Evolutionary conservation across 2,329 filamentous ascomycete species (phyloP).

Genomic region (Trichoderma asperellum): DNA sequence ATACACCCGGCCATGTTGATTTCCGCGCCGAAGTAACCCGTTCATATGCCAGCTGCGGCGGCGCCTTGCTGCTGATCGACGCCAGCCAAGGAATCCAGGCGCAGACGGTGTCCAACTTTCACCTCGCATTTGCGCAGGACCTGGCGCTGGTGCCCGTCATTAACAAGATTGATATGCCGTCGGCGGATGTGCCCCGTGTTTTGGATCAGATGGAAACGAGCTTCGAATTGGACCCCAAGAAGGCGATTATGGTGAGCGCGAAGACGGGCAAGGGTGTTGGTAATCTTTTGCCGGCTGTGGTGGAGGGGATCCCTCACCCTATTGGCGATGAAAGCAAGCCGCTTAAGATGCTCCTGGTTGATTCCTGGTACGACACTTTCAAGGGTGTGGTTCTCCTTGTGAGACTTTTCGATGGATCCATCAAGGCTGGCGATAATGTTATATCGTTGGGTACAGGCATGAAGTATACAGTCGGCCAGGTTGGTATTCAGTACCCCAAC

Average conservation of each 20-base stretch:
- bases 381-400: constrained; percentile 91
- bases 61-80: constrained; percentile 89
- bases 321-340: constrained; percentile 73
- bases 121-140: constrained; percentile 91
- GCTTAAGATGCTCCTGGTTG: constrained; percentile 83
- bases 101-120: constrained; percentile 98
- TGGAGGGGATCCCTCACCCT: constrained; percentile 82
- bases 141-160: constrained; percentile 86
- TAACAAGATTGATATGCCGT: constrained; percentile 94
- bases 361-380: constrained; percentile 98
- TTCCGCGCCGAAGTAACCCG: constrained; percentile 95
- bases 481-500: constrained; percentile 93
- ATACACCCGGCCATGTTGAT: constrained; percentile 97
- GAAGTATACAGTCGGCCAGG: constrained; percentile 92
- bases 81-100: constrained; percentile 96
- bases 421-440: constrained; percentile 83
- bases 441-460: constrained; percentile 84
- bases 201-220: constrained; percentile 82
- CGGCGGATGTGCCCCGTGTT: constrained; percentile 83
- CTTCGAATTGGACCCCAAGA: constrained; percentile 83
- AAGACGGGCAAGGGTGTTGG: constrained; percentile 92
- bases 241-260: constrained; percentile 75
- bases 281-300: constrained; percentile 79
- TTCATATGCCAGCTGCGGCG: constrained; percentile 94
- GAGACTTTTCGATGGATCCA: constrained; percentile 83